Percentiles rank a stretch among this genome's conserved stretches.
Evolutionary conservation across 148 eudicot species (phyloP).

Genomic region (Suaeda aralocaspica): DNA sequence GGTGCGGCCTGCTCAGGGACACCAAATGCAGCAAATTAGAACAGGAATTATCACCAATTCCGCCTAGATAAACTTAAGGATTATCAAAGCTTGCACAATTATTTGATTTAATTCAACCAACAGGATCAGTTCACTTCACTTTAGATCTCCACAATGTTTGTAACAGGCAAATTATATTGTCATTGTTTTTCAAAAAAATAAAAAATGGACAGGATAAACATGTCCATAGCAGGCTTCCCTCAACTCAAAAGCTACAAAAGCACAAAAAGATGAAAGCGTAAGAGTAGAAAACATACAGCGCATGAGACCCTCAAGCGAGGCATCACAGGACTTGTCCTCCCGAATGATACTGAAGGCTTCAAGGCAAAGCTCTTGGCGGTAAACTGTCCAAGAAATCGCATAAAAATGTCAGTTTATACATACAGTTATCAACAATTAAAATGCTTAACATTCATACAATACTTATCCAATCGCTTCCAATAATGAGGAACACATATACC

Average conservation of each 20-base stretch:
- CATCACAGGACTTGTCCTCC: constrained; percentile 22
- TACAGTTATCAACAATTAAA: too few relatives aligned
- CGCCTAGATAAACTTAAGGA: not conserved
- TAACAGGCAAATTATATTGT: not conserved
- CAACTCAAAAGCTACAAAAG: not conserved
- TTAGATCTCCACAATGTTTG: not conserved
- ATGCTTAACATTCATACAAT: not conserved
- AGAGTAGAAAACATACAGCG: constrained; percentile 31
- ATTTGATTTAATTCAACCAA: not conserved
- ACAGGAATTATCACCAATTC: not conserved
- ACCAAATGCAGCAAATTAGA: not conserved
- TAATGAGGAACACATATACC: not conserved
- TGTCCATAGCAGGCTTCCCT: too few relatives aligned
- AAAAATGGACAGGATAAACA: not conserved
- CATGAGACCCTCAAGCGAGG: constrained; percentile 35
- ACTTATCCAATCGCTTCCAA: too few relatives aligned
- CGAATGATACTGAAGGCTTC: constrained; percentile 32
- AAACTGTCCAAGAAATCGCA: constrained; percentile 22
- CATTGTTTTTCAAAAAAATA: not conserved
- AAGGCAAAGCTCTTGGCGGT: constrained; percentile 15
- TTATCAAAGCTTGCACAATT: not conserved
- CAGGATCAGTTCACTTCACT: not conserved
- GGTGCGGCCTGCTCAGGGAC: constrained; percentile 50
- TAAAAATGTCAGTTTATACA: not conserved
- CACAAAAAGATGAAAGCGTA: not conserved